A percentile compares a stretch with the other conserved stretches of the same genome.
phyloP scores from a whole-genome alignment of 2,329 filamentous ascomycete species.

The Trichoderma atrobrunneum region DNA sequence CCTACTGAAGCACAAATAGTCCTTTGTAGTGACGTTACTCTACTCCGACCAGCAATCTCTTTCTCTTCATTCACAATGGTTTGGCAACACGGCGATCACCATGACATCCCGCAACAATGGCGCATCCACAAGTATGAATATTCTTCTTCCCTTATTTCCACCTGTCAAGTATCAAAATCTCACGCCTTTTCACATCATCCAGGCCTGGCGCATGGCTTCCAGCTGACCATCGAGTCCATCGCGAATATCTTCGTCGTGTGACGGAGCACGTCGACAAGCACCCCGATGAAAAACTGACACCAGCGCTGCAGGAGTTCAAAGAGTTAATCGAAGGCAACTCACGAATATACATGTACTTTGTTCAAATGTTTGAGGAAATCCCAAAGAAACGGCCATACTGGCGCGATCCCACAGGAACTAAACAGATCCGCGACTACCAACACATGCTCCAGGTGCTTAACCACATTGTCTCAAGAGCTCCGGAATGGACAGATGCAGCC shows the following conservation, averaged over 20 bases:
- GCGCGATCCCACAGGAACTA: conserved; percentile 59
- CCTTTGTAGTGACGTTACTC: not conserved
- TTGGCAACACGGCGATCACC: conserved; percentile 48
- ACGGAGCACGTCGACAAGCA: conserved; percentile 54
- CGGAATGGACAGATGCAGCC: conserved; percentile 52
- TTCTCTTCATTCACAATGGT: conserved; percentile 41
- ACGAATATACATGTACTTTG: conserved; percentile 64
- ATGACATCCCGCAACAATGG: conserved; percentile 50
- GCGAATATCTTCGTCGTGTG: conserved; percentile 58
- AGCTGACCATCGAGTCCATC: conserved; percentile 59
- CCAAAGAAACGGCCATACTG: conserved; percentile 53
- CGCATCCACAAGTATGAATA: conserved; percentile 44
- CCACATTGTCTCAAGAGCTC: conserved; percentile 51
- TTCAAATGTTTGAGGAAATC: conserved; percentile 60
- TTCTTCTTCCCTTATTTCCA: not conserved
- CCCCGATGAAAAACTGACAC: conserved; percentile 49
- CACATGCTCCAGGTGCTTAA: conserved; percentile 68
- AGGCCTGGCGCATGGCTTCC: conserved; percentile 62
- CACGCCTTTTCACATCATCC: not conserved
- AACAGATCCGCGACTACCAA: conserved; percentile 62
- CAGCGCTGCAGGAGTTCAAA: conserved; percentile 63
- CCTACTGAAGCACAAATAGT: not conserved
- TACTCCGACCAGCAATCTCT: too few species aligned
- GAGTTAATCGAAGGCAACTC: conserved; percentile 62
- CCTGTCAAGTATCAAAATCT: not conserved